These are phyloP conservation scores for Salicornia ramosissima DNA, from an alignment of 148 eudicot species.

Conservation along the genomic window DNA sequence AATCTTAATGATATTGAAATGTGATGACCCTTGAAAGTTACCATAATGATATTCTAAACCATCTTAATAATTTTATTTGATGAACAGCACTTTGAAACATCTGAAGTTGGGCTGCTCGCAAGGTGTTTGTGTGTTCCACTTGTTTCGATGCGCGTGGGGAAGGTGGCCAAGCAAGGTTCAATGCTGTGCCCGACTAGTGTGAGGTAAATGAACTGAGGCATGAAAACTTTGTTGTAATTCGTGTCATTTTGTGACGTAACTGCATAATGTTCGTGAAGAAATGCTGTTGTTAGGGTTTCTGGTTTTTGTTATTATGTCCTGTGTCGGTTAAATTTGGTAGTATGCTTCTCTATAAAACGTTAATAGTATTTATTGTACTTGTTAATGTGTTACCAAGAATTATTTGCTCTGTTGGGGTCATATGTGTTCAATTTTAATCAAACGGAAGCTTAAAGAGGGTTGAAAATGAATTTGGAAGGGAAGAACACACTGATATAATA, in stretches of 20 bases:
- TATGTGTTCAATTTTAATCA: not conserved
- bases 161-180: slow-evolving; percentile 72
- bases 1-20: not conserved
- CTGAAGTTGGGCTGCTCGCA: slow-evolving; percentile 83
- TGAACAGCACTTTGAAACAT: slow-evolving; percentile 78
- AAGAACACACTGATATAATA: not conserved
- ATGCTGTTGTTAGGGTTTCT: not conserved
- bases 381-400: not conserved
- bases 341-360: not conserved
- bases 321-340: not conserved
- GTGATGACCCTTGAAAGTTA: too few species aligned
- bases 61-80: not conserved
- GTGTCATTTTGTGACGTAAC: not conserved
- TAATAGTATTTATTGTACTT: not conserved
- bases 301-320: not conserved
- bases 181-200: slow-evolving; percentile 57
- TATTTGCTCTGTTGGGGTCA: not conserved
- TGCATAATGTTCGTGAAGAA: too few species aligned
- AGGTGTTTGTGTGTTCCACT: slow-evolving; percentile 93
- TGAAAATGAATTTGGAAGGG: not conserved
- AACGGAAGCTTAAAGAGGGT: not conserved
- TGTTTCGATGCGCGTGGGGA: slow-evolving; percentile 83
- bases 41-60: too few species aligned
- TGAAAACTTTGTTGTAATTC: slow-evolving; percentile 7
- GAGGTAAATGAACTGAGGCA: slow-evolving; percentile 36